Evolutionary conservation across 176 grass and related monocot genomes (phyloP), one percentile per base, ranked within the genome.

Genomic region (Oryza officinalis): DNA sequence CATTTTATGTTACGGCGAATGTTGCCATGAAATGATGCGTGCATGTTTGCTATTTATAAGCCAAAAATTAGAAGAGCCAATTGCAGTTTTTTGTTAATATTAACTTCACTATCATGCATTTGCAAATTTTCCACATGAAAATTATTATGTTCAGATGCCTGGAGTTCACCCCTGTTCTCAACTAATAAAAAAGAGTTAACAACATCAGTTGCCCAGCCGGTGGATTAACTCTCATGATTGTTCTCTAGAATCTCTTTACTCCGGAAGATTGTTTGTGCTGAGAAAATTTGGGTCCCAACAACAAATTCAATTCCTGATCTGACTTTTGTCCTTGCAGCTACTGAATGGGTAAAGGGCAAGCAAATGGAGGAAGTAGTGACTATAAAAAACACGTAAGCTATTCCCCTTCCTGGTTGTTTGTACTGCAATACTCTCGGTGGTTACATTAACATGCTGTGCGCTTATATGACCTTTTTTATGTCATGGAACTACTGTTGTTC

Each of bases 341-440:
- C 97, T 44, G 97, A 99, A 89, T 99, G 93, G 96, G 93, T 96
- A 49, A 99, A 99, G 83, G 93, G 97, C 80, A 96, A 94, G 64
- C 91, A 92, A 67, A 99, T 84, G 88, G 93, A 99, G 78, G 93
- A 99, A 80, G 97, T 96, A 31, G 20, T 96, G 87, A 85, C 91
- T 38, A 99, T 99, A 72, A 99, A 94, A 76, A 99, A 99, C 57
- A 99, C 91, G 97, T 99, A 82, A 92, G 87, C 66, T 31, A 31
- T 76, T 12, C 52, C 26, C 40, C 13, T 75, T 40, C 17, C 68
- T 70, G 50, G 63, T 66, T 14, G 40, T 15, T 23, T 1, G 0
- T 6, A 18, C 7, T 17, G 27, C 27, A 80, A 23, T 69, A 63
- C 74, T 66, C 22, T 74, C 0, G 5, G 14, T 54, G 49, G 10